Percentiles rank a stretch among this genome's conserved stretches.
Conservation (phyloP, 164 flowering plant genomes). For the Vitis vinifera region DNA sequence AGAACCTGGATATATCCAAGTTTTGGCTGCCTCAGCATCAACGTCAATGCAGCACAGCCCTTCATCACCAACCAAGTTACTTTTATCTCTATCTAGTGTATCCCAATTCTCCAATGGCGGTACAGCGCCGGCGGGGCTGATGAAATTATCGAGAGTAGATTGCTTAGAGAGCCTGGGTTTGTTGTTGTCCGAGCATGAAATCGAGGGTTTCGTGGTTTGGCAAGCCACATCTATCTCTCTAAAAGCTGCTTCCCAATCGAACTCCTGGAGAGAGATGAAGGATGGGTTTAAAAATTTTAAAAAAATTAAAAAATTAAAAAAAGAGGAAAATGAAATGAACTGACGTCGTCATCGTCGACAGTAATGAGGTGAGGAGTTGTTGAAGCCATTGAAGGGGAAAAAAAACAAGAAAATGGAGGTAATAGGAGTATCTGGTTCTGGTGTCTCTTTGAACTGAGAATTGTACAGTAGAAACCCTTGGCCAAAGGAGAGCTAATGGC, state of each 20-base stretch:
- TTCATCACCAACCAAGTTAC: slow-evolving; percentile 12
- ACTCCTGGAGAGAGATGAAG: slow-evolving; percentile 39
- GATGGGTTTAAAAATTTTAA: neutral
- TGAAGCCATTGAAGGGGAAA: too few relatives aligned
- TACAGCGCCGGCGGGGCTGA: slow-evolving; percentile 15
- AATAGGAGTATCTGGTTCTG: too few relatives aligned
- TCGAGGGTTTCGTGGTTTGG: slow-evolving; percentile 20
- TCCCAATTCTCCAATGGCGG: slow-evolving; percentile 3
- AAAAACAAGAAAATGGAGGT: too few relatives aligned
- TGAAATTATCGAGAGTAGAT: slow-evolving; percentile 67
- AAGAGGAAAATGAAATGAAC: neutral
- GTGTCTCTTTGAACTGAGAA: too few relatives aligned
- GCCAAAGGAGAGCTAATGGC: too few relatives aligned
- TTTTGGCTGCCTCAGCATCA: slow-evolving; percentile 83
- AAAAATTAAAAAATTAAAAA: neutral
- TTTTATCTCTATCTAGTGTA: neutral
- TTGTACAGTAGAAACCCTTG: too few relatives aligned
- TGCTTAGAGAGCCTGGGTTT: slow-evolving; percentile 32
- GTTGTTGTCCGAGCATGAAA: slow-evolving; percentile 17
- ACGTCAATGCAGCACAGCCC: slow-evolving; percentile 28
- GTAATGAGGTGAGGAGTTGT: too few relatives aligned
- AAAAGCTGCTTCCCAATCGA: slow-evolving; percentile 95
- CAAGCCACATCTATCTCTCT: slow-evolving; percentile 78
- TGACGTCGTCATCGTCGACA: too few relatives aligned
- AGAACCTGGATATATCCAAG: slow-evolving; percentile 94